A percentile compares a stretch with the other conserved stretches of the same genome.
These are phyloP conservation scores for Lentinula novae-zelandiae DNA, from an alignment of 1,284 basidiomycete species.

Conservation along the genomic window DNA sequence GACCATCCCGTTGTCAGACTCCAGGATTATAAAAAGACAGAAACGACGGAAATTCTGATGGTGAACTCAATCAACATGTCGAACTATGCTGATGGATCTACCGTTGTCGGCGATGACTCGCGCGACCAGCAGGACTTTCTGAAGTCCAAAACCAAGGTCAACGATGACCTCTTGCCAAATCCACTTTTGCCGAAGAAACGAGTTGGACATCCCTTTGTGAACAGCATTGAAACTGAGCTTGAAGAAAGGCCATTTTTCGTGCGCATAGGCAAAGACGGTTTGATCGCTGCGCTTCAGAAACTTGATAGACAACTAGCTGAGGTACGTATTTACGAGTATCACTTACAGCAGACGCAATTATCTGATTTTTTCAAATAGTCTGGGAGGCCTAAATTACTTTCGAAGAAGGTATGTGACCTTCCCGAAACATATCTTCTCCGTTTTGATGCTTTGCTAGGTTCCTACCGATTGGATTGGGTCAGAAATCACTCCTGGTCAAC, in stretches of 20 bases:
- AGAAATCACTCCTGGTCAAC: slow-evolving; percentile 61
- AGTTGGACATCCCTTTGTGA: slow-evolving; percentile 16
- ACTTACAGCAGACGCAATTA: neutral
- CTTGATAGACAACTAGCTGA: slow-evolving; percentile 55
- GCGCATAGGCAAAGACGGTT: slow-evolving; percentile 57
- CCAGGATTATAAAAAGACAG: neutral
- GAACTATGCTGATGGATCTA: slow-evolving; percentile 27
- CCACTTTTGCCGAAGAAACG: slow-evolving; percentile 1
- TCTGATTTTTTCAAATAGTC: slow-evolving; percentile 33
- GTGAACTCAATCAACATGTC: slow-evolving; percentile 18
- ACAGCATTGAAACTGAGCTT: slow-evolving; percentile 32
- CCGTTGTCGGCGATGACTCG: slow-evolving; percentile 30
- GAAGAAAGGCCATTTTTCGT: slow-evolving; percentile 65
- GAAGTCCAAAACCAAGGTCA: slow-evolving; percentile 11
- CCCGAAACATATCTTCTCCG: slow-evolving; percentile 6
- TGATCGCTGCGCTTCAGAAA: slow-evolving; percentile 61
- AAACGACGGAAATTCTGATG: neutral
- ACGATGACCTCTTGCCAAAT: neutral
- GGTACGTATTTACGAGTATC: slow-evolving; percentile 29
- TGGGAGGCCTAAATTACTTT: slow-evolving; percentile 44
- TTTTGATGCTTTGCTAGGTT: slow-evolving; percentile 26
- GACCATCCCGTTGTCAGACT: neutral
- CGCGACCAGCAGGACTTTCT: slow-evolving; percentile 20
- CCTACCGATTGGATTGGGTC: slow-evolving; percentile 68
- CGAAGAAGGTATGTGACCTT: slow-evolving; percentile 35